phyloP scores from a whole-genome alignment of 1,284 basidiomycete genomes.

The Ceratorhiza oryzae-sativae region DNA sequence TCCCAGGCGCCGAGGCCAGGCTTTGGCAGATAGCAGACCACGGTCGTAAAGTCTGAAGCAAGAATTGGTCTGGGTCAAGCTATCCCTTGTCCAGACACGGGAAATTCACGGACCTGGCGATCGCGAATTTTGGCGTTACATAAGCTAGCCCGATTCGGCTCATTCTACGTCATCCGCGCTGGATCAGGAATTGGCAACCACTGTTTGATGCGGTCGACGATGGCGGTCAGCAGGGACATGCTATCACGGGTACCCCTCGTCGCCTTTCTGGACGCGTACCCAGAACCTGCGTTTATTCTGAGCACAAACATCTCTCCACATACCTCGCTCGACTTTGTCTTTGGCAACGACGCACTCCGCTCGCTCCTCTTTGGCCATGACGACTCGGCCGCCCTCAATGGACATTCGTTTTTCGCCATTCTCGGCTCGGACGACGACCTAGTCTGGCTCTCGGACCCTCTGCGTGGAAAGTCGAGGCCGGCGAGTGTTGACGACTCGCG shows the following conservation, averaged over 20 bases:
- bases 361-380: slow-evolving; percentile 17
- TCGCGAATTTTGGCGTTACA: too few species aligned
- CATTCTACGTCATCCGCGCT: not conserved
- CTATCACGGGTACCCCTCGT: slow-evolving; percentile 5
- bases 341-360: slow-evolving; percentile 20
- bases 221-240: slow-evolving; percentile 4
- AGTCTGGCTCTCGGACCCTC: not conserved
- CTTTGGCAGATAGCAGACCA: too few species aligned
- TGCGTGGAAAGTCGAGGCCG: not conserved
- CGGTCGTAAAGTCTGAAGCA: too few species aligned
- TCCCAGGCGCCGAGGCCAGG: too few species aligned
- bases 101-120: too few species aligned
- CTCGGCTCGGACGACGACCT: slow-evolving; percentile 1
- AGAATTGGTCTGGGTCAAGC: too few species aligned
- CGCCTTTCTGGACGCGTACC: slow-evolving; percentile 25
- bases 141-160: not conserved
- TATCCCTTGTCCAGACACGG: too few species aligned
- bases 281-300: slow-evolving; percentile 21
- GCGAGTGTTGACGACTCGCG: not conserved
- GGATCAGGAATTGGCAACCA: not conserved
- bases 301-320: not conserved
- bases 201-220: not conserved
- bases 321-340: slow-evolving; percentile 1
- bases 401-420: not conserved
- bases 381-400: slow-evolving; percentile 2